phyloP scores from a whole-genome alignment of 2,329 filamentous ascomycete species.

The Ophiobolus disseminans region DNA sequence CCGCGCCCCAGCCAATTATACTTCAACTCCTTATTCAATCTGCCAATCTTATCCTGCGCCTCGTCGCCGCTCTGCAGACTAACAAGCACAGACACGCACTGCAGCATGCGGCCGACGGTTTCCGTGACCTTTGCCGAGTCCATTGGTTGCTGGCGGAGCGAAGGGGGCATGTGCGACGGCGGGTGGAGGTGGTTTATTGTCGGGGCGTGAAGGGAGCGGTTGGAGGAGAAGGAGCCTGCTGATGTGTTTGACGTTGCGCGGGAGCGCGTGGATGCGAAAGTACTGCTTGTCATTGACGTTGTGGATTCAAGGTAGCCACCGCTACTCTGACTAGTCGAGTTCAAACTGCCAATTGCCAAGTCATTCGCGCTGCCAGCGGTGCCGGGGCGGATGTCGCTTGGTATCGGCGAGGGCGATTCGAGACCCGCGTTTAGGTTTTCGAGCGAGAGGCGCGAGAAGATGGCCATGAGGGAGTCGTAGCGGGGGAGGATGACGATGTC shows the following conservation, averaged over 20 bases:
- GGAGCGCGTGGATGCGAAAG: conserved; percentile 64
- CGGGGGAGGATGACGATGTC: conserved; percentile 88
- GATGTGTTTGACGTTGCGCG: conserved; percentile 86
- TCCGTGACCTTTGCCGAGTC: conserved; percentile 82
- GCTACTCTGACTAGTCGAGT: conserved; percentile 67
- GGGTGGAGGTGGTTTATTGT: conserved; percentile 22
- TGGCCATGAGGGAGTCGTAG: conserved; percentile 85
- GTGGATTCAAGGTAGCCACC: conserved; percentile 77
- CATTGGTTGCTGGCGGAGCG: conserved; percentile 44
- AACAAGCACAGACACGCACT: conserved; percentile 91
- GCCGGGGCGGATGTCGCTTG: conserved; percentile 36
- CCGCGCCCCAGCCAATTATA: conserved; percentile 96
- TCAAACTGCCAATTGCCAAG: conserved; percentile 71
- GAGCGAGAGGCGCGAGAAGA: conserved; percentile 87
- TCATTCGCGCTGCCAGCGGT: conserved; percentile 39
- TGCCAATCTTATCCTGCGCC: conserved; percentile 78
- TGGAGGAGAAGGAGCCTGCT: conserved; percentile 55
- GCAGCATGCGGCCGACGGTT: conserved; percentile 92
- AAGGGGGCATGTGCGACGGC: conserved; percentile 23
- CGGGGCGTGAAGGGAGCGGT: conserved; percentile 32
- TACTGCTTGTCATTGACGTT: conserved; percentile 59
- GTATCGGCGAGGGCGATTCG: conserved; percentile 41
- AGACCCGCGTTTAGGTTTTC: conserved; percentile 68
- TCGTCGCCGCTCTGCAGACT: conserved; percentile 76
- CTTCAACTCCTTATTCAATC: conserved; percentile 86